Conservation (phyloP, 2,329 filamentous ascomycete species). For the Scopulariopsis brevicaulis region DNA sequence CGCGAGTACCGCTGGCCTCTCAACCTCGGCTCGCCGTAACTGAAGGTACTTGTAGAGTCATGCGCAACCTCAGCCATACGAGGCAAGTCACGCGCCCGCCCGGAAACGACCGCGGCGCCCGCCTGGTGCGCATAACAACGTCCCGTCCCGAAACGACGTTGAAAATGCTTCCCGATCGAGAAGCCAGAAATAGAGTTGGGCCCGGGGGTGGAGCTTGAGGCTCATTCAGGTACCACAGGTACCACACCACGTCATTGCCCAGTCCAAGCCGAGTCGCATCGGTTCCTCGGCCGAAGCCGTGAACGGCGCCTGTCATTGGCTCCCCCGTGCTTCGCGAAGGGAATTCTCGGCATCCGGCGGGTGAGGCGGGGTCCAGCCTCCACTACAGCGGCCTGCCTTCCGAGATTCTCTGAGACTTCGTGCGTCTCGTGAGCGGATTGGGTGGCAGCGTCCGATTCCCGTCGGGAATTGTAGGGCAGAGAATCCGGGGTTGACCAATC, state of each 20-base stretch:
- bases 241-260: neutral
- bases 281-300: neutral
- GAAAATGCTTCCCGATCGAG: neutral
- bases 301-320: constrained; percentile 1
- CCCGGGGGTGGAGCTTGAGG: neutral
- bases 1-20: too few relatives aligned
- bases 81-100: too few relatives aligned
- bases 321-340: neutral
- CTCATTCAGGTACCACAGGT: neutral
- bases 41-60: too few relatives aligned
- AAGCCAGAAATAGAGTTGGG: neutral
- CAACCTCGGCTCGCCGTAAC: too few relatives aligned
- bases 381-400: neutral
- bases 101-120: neutral
- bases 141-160: neutral
- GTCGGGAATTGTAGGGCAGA: constrained; percentile 6
- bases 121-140: neutral
- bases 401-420: neutral
- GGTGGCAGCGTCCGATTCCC: neutral
- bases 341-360: constrained; percentile 1
- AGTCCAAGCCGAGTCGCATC: neutral
- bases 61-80: too few relatives aligned
- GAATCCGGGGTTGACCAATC: constrained; percentile 3
- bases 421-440: neutral
- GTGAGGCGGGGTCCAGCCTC: neutral